phyloP scores from a whole-genome alignment of 352 stramenopile species.

The Globisporangium carolinianum region DNA sequence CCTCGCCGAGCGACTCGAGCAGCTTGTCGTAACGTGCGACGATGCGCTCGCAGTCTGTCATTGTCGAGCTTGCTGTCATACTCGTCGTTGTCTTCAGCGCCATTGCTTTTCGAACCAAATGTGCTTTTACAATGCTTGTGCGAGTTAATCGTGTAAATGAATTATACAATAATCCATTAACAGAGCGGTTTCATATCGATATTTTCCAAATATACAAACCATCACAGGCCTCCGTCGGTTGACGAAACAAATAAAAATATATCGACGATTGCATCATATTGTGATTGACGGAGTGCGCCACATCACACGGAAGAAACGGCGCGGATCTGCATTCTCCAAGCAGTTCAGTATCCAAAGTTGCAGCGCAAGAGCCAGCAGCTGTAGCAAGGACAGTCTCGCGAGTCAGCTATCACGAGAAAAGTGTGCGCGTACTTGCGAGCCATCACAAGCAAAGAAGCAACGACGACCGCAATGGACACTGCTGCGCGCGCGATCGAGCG shows the following conservation, averaged over 20 bases:
- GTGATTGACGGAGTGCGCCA: neutral
- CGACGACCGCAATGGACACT: conserved; percentile 4
- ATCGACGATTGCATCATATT: too few relatives aligned
- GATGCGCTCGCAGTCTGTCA: conserved; percentile 13
- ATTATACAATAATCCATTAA: too few relatives aligned
- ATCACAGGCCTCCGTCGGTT: too few relatives aligned
- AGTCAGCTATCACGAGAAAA: too few relatives aligned
- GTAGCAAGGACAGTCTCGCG: too few relatives aligned
- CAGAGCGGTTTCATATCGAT: too few relatives aligned
- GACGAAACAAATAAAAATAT: too few relatives aligned
- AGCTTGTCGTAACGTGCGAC: conserved; percentile 51
- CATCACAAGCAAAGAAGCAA: neutral
- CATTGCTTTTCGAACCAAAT: neutral
- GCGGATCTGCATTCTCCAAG: neutral
- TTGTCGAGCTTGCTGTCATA: neutral
- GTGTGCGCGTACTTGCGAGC: too few relatives aligned
- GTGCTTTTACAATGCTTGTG: neutral
- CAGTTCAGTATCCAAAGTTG: neutral
- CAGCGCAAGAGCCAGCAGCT: too few relatives aligned
- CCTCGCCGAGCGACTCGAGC: conserved; percentile 48
- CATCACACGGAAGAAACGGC: neutral
- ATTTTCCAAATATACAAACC: neutral
- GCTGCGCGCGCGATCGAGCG: conserved; percentile 3
- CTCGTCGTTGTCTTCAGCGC: neutral
- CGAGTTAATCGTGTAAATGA: too few relatives aligned